Evolutionary conservation across 495 filamentous ascomycete genomes (phyloP).

Genomic region (Hypoxylon crocopeplum): DNA sequence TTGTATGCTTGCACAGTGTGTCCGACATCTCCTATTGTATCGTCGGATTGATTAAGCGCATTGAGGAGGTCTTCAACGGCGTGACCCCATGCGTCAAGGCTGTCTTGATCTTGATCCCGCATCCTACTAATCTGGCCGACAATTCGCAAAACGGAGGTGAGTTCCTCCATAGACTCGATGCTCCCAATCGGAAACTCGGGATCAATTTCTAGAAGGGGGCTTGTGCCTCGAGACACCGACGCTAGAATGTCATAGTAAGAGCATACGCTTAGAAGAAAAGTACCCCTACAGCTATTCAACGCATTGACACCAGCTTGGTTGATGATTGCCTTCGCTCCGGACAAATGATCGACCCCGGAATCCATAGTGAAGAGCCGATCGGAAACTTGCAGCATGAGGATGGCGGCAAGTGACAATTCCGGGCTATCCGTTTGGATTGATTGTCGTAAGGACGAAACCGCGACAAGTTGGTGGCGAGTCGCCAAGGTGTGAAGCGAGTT

Average conservation of each 20-base stretch:
- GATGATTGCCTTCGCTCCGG: conserved; percentile 40
- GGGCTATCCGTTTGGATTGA: conserved; percentile 31
- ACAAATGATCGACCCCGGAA: conserved; percentile 39
- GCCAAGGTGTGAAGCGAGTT: conserved; percentile 32
- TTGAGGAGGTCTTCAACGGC: conserved; percentile 22
- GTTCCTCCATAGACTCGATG: conserved; percentile 33
- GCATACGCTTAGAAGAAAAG: conserved; percentile 39
- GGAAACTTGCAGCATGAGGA: conserved; percentile 40
- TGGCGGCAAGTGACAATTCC: conserved; percentile 36
- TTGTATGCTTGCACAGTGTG: conserved; percentile 39
- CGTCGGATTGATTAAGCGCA: conserved; percentile 14
- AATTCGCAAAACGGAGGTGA: conserved; percentile 28
- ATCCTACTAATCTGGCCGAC: conserved; percentile 41
- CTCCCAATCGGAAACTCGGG: conserved; percentile 25
- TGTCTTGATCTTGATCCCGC: conserved; percentile 9
- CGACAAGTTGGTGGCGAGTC: conserved; percentile 28
- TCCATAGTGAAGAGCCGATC: conserved; percentile 39
- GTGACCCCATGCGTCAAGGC: conserved; percentile 20
- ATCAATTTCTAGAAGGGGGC: conserved; percentile 36
- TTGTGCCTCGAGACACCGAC: conserved; percentile 33
- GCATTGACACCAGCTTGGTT: conserved; percentile 10
- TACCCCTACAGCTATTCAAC: conserved; percentile 23
- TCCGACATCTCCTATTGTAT: conserved; percentile 21
- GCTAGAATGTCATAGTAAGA: conserved; percentile 39
- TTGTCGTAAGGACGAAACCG: conserved; percentile 31